Conservation (phyloP, 345 rosid genomes). For the Brassica carinata region DNA sequence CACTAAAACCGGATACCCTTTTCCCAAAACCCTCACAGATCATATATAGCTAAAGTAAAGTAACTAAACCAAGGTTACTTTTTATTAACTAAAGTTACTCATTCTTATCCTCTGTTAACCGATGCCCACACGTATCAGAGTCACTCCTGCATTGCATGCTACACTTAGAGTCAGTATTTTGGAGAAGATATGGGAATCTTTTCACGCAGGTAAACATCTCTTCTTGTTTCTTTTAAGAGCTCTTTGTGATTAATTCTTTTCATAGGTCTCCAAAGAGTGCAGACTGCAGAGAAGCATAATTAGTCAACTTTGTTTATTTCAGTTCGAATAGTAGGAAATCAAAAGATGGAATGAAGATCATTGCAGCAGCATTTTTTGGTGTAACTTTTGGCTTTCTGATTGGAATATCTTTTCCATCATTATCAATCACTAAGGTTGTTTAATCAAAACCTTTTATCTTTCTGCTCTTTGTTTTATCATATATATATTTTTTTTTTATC, state of each 20-base stretch:
- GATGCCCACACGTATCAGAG: not conserved
- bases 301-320: constrained; percentile 32
- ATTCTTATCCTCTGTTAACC: too few species aligned
- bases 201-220: constrained; percentile 60
- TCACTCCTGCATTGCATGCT: not conserved
- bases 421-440: constrained; percentile 71
- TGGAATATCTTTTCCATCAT: constrained; percentile 76
- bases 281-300: constrained; percentile 10
- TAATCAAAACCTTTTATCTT: constrained; percentile 1
- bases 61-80: too few species aligned
- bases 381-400: constrained; percentile 72
- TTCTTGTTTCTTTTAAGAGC: constrained; percentile 15
- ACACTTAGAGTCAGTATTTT: constrained; percentile 18
- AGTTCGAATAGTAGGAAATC: constrained; percentile 60
- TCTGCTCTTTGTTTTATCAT: constrained; percentile 14
- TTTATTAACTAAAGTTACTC: too few species aligned
- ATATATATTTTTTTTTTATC: not conserved
- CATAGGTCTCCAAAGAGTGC: not conserved
- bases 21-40: too few species aligned
- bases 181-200: constrained; percentile 54
- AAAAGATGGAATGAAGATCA: constrained; percentile 71
- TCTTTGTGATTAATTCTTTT: not conserved
- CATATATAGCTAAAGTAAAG: too few species aligned
- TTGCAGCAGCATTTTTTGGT: constrained; percentile 67
- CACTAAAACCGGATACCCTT: too few species aligned